Evolutionary conservation across 129 eudicot species (phyloP), one percentile per base, ranked within the genome.

Genomic region (Pseudognaphalium luteoalbum): DNA sequence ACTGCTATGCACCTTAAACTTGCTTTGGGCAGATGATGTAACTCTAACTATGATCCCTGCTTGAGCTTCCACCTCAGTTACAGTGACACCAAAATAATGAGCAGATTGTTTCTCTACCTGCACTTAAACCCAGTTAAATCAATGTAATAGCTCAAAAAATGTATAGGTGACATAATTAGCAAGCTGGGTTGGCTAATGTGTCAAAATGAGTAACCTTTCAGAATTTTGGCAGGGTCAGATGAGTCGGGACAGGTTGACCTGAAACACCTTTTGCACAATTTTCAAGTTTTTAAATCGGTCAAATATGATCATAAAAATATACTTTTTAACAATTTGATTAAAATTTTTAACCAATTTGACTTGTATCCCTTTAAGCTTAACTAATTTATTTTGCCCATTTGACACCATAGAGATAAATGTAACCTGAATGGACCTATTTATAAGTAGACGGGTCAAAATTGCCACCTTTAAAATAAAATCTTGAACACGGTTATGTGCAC

Each of bases 31-130:
- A 69, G 93, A 87, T 68, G 98, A 94, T 66, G 98, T 87, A 75
- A 89, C 97, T 84, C 98, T 85, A 74, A 94, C 91, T 39, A 94
- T 89, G 70, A 91, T 81, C 77, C 98, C 98, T 32, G 96, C 80
- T 82, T 86, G 83, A 58, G 97, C 98, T 84, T 94, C 96, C 82
- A 91, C 97, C 60, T 87, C 98, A 33, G 72, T 89, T 70, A 94
- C 86, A 22, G 88, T 91, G 62, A 94, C 96, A 64, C 93, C 87
- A 71, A 85, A 94, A 81, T 87, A 91, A 70, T 94, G 98, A 62
- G 98, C 97, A 80, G 83, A 74, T 74, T 94, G 98, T 81, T 94
- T 94, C 62, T 94, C 98, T 75, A 94, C 98, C 98, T 94, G 86
- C 70, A 78, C n/a, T 21, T 44, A 11, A 73, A 76, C 75, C 60